These are phyloP conservation scores for Quercus gilva DNA, from an alignment of 306 rosid genomes.

Conservation along the genomic window DNA sequence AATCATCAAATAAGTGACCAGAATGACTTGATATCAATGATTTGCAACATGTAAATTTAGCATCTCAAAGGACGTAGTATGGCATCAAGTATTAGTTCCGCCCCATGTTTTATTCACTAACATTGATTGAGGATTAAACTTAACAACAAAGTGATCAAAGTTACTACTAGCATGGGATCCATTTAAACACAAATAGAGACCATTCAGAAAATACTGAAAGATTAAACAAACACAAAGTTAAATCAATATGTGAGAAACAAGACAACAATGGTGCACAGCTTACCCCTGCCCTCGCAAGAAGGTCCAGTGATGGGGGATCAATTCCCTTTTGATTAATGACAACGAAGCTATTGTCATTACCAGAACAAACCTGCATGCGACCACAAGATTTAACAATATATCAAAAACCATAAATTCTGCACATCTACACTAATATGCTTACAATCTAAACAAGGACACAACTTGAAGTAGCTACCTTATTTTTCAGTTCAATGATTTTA, in stretches of 20 bases:
- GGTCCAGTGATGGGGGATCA: constrained; percentile 95
- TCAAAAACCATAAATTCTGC: neutral
- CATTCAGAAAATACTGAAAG: neutral
- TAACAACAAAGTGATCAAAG: neutral
- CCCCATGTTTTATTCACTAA: neutral
- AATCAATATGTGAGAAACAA: neutral
- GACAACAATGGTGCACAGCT: constrained; percentile 18
- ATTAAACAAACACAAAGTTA: neutral
- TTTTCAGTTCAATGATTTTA: constrained; percentile 85
- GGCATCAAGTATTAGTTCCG: too few relatives aligned
- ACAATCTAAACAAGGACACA: neutral
- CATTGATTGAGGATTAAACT: neutral
- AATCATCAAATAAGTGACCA: too few relatives aligned
- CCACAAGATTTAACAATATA: neutral
- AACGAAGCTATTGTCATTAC: constrained; percentile 68
- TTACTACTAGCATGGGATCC: neutral
- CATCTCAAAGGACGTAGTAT: too few relatives aligned
- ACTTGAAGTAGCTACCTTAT: constrained; percentile 46
- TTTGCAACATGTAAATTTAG: too few relatives aligned
- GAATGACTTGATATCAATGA: too few relatives aligned
- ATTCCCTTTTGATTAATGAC: constrained; percentile 95
- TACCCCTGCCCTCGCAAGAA: constrained; percentile 97
- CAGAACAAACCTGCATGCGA: constrained; percentile 74
- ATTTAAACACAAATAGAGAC: neutral
- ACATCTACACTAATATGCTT: neutral